Conservation (phyloP, 164 flowering plant species). For the Nymphaea colorata region DNA sequence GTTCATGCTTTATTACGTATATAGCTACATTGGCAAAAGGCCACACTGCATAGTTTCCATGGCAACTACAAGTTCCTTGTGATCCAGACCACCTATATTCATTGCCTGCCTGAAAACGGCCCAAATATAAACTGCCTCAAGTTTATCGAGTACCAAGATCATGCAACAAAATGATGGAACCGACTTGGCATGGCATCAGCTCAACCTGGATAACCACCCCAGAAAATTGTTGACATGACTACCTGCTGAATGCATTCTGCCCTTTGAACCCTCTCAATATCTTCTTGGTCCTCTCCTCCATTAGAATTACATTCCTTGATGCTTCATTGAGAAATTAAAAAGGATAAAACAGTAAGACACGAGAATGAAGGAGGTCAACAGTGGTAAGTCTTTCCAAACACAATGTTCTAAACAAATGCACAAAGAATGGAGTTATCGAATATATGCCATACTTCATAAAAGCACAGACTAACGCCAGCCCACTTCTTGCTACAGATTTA, state of each 20-base stretch:
- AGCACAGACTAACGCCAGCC: too few species aligned
- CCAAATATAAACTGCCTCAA: background rate
- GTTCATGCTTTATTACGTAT: background rate
- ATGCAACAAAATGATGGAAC: too few species aligned
- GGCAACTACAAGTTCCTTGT: background rate
- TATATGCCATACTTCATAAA: too few species aligned
- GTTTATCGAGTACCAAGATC: background rate
- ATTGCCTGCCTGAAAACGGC: too few species aligned
- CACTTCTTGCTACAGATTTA: background rate
- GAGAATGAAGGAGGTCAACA: background rate
- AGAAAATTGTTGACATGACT: slow-evolving; percentile 51
- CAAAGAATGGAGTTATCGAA: too few species aligned
- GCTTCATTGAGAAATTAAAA: background rate
- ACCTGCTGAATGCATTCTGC: slow-evolving; percentile 48
- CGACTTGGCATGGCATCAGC: too few species aligned
- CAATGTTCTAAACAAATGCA: background rate
- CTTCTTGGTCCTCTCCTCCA: slow-evolving; percentile 26
- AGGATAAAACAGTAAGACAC: background rate
- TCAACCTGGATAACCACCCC: background rate
- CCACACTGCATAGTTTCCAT: background rate
- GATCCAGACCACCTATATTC: background rate
- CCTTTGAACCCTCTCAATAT: slow-evolving; percentile 34
- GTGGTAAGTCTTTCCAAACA: too few species aligned
- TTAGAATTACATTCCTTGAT: background rate
- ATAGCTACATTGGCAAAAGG: background rate